Conservation (phyloP, 305 asterid species). For the Solanum hybrid region DNA sequence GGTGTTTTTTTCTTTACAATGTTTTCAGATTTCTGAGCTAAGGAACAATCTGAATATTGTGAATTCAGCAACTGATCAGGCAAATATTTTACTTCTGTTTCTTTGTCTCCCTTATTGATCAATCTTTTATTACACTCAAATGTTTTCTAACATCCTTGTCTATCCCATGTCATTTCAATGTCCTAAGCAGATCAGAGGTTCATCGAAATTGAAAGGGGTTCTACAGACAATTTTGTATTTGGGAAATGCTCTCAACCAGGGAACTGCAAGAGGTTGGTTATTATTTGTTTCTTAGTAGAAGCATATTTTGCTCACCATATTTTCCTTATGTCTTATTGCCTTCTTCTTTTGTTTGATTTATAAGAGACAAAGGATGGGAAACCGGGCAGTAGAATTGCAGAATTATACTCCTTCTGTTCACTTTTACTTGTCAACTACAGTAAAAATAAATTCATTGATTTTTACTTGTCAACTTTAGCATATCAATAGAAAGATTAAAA, state of each 20-base stretch:
- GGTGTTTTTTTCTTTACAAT: not conserved
- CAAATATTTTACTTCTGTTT: slow-evolving; percentile 18
- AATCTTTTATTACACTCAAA: slow-evolving; percentile 1
- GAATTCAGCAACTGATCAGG: slow-evolving; percentile 77
- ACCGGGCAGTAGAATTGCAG: not conserved
- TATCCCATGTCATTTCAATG: not conserved
- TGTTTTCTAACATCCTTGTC: not conserved
- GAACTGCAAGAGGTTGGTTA: slow-evolving; percentile 77
- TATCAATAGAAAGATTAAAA: not conserved
- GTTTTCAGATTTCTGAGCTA: slow-evolving; percentile 55
- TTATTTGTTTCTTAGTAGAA: too few relatives aligned
- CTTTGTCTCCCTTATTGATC: not conserved
- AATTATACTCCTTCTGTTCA: not conserved
- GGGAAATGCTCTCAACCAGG: slow-evolving; percentile 87
- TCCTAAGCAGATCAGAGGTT: slow-evolving; percentile 56
- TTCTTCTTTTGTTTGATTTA: not conserved
- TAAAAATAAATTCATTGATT: not conserved
- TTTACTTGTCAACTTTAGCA: not conserved
- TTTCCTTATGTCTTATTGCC: not conserved
- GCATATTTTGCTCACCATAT: not conserved
- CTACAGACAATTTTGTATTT: slow-evolving; percentile 76
- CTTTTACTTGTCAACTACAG: not conserved
- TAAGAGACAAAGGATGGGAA: not conserved
- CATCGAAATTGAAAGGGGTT: slow-evolving; percentile 71
- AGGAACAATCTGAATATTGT: slow-evolving; percentile 47